phyloP scores from a whole-genome alignment of 139 green algal species.

The Pseudopediastrum boryanum region DNA sequence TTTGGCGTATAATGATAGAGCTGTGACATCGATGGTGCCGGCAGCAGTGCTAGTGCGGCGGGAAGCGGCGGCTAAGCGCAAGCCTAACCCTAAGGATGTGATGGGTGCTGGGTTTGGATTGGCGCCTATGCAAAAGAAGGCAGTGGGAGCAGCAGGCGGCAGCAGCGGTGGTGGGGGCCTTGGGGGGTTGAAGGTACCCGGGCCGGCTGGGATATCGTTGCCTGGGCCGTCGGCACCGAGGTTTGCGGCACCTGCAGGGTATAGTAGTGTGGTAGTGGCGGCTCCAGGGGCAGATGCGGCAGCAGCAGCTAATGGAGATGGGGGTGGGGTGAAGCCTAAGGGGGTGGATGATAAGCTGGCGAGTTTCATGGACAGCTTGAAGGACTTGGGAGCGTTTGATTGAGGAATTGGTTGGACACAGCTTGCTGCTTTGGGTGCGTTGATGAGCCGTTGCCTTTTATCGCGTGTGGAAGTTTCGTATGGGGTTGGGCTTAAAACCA shows the following conservation, averaged over 20 bases:
- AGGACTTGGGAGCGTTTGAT: slow-evolving; percentile 61
- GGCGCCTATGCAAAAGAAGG: slow-evolving; percentile 42
- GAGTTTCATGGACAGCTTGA: slow-evolving; percentile 65
- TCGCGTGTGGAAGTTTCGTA: no score
- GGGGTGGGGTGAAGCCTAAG: no score
- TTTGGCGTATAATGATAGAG: slow-evolving; percentile 72
- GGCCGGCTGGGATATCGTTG: background rate
- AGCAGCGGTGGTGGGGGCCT: background rate
- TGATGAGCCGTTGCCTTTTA: no score
- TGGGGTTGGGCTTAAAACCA: no score
- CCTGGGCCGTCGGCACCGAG: slow-evolving; percentile 9
- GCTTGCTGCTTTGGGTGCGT: no score
- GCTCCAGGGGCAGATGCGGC: slow-evolving; percentile 11
- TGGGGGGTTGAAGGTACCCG: background rate
- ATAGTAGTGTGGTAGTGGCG: background rate
- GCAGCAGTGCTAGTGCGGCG: slow-evolving; percentile 68
- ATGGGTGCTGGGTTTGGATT: slow-evolving; percentile 61
- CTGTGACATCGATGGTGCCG: slow-evolving; percentile 69
- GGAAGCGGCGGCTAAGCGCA: slow-evolving; percentile 44
- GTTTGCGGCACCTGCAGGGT: background rate
- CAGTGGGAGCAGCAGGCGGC: slow-evolving; percentile 8
- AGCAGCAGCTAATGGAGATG: background rate
- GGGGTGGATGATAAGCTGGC: slow-evolving; percentile 62
- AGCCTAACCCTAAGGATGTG: background rate
- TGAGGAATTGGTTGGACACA: no score